Base-by-base conservation (phyloP, 768 basidiomycete genomes). In the Hortiboletus campestris region DNA sequence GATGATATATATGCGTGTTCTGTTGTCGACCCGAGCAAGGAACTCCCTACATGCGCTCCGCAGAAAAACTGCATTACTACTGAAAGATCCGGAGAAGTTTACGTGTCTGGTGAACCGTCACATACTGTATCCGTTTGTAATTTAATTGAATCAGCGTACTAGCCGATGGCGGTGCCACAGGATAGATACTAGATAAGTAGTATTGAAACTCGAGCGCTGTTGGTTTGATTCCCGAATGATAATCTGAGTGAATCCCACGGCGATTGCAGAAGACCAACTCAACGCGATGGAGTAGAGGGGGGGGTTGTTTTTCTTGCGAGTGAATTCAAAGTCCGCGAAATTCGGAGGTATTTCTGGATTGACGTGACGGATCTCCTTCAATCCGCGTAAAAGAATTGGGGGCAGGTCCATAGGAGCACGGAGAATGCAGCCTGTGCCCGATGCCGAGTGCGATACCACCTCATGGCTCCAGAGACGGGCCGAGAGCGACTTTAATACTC, bases 281-380 rank as follows among this genome's bases (percentile, higher is more conserved):
- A 41, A 9, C 29, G 25, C 29, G 25, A 35, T 41, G 28, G 28
- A 44, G 34, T 16, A 35, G 42, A 42, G 25, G 19, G 20, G 29
- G 6, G 31, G 11, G 10, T 20, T 14, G 28, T 42, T 28, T 25
- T 38, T 36, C 22, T 36, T 39, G 6, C 13, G n/a, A 31, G 22
- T 13, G 20, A 39, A 47, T 70, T 70, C 32, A 55, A 61, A 58
- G 63, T 54, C 67, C 66, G 67, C 66, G 68, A 67, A 10, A 20
- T 50, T 52, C 67, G 68, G 67, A 61, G 48, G 65, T 14, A 69
- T 58, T 67, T 47, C 40, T 22, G 22, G 52, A 51, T 45, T 49
- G 43, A 53, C 46, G 57, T 43, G 36, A 57, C 51, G 49, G 55
- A 47, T 46, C 41, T 62, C 51, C 45, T 32, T 55, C 44, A 29